Evolutionary conservation across 2,329 filamentous ascomycete genomes (phyloP).

Genomic region (Aspergillus spinulosporus): DNA sequence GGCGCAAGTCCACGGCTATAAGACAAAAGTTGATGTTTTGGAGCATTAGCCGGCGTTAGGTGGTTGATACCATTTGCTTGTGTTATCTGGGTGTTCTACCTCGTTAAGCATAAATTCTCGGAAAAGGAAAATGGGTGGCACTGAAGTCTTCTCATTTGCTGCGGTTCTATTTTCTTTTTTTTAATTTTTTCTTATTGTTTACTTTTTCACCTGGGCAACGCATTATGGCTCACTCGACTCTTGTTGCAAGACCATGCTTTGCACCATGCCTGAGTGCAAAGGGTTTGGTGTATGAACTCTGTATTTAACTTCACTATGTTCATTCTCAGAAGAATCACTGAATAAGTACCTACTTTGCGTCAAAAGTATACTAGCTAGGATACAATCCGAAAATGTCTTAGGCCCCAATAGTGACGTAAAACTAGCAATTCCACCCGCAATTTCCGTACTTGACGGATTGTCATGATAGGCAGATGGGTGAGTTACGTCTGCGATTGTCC

Average conservation of each 20-base stretch:
- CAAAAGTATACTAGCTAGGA: not conserved
- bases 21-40: constrained; percentile 33
- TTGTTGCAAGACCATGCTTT: not conserved
- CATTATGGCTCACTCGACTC: constrained; percentile 8
- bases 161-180: too few relatives aligned
- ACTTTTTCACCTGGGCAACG: not conserved
- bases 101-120: constrained; percentile 7
- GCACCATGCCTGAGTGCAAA: too few relatives aligned
- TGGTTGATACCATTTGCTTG: constrained; percentile 37
- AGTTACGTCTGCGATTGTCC: not conserved
- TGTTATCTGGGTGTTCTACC: constrained; percentile 14
- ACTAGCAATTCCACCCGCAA: constrained; percentile 1
- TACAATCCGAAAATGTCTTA: not conserved
- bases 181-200: not conserved
- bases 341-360: not conserved
- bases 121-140: constrained; percentile 6
- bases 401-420: constrained; percentile 5
- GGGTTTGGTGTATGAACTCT: not conserved
- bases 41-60: constrained; percentile 39
- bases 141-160: not conserved
- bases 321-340: not conserved
- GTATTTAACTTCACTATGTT: not conserved
- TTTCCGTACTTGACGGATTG: not conserved
- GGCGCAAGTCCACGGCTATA: constrained; percentile 18
- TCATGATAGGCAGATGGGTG: not conserved